Evolutionary conservation across 2,329 filamentous ascomycete genomes (phyloP).

Genomic region (Aspergillus sp.): DNA sequence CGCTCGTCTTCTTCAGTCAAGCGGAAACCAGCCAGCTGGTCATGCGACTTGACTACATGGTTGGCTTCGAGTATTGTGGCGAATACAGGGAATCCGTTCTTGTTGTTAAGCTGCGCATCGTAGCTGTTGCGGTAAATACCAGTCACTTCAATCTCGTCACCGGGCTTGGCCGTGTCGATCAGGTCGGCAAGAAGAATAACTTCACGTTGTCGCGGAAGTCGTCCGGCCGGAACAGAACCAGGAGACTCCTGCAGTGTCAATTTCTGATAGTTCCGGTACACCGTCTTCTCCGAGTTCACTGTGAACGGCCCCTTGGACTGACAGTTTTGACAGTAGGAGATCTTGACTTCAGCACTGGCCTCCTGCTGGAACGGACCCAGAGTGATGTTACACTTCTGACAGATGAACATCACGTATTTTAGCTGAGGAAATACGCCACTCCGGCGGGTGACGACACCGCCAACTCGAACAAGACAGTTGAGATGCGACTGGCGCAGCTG

Average conservation of each 20-base stretch:
- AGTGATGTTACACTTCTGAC: slow-evolving; percentile 82
- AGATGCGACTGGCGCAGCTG: slow-evolving; percentile 92
- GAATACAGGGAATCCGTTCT: slow-evolving; percentile 97
- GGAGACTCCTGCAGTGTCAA: slow-evolving; percentile 94
- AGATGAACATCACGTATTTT: slow-evolving; percentile 98
- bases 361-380: slow-evolving; percentile 96
- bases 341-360: slow-evolving; percentile 91
- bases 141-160: slow-evolving; percentile 94
- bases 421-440: slow-evolving; percentile 95
- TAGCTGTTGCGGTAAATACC: slow-evolving; percentile 98
- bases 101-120: slow-evolving; percentile 94
- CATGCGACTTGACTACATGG: slow-evolving; percentile 92
- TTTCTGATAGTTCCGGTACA: slow-evolving; percentile 98
- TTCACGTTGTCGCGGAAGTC: slow-evolving; percentile 85
- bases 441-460: slow-evolving; percentile 87
- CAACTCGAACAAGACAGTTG: slow-evolving; percentile 90
- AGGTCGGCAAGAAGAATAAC: slow-evolving; percentile 95
- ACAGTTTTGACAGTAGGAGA: slow-evolving; percentile 93
- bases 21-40: slow-evolving; percentile 93
- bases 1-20: slow-evolving; percentile 93
- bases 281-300: slow-evolving; percentile 92
- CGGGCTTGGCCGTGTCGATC: slow-evolving; percentile 93
- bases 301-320: slow-evolving; percentile 93
- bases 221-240: slow-evolving; percentile 90
- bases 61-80: slow-evolving; percentile 97